Conservation (phyloP, 306 rosid genomes). For the Cucumis cinereus region DNA sequence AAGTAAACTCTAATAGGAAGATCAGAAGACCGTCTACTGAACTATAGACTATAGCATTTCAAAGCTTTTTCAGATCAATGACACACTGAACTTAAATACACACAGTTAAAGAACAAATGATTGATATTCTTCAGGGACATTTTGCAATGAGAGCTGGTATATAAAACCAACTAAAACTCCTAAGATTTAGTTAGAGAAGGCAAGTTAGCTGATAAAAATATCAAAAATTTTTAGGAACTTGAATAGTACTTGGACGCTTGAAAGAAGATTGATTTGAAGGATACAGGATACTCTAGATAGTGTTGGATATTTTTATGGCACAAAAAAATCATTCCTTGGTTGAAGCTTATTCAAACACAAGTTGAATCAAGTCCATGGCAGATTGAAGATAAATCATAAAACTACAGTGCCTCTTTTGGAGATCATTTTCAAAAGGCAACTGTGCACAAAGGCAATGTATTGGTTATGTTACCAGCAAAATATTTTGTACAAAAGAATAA, state of each 20-base stretch:
- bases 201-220: neutral
- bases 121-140: neutral
- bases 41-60: neutral
- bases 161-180: neutral
- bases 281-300: neutral
- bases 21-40: neutral
- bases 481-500: neutral
- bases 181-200: neutral
- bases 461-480: neutral
- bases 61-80: neutral
- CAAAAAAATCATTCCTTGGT: neutral
- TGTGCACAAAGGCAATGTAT: neutral
- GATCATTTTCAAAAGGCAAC: neutral
- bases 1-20: neutral
- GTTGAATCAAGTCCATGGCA: neutral
- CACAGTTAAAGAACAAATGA: neutral
- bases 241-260: neutral
- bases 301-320: neutral
- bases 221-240: neutral
- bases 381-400: neutral
- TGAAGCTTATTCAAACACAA: neutral
- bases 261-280: neutral
- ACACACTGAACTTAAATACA: neutral
- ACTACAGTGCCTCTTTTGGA: neutral
- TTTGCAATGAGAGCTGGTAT: neutral